Conservation (phyloP, 129 eudicot species). For the Tagetes erecta region DNA sequence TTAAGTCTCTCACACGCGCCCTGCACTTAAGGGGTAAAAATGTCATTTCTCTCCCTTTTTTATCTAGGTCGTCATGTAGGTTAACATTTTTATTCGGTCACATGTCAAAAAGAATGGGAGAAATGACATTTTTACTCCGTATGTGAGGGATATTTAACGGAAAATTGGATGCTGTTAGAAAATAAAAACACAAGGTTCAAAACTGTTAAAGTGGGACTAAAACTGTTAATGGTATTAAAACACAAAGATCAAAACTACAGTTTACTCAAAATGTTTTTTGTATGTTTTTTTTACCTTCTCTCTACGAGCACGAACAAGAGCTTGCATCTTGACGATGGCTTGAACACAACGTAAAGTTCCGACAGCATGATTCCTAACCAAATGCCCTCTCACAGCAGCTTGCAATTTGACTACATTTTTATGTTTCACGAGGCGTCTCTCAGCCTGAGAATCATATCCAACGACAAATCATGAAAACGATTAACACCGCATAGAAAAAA, state of each 20-base stretch:
- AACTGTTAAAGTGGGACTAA: no score
- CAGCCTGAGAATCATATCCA: constrained; percentile 52
- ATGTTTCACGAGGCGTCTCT: constrained; percentile 45
- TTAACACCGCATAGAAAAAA: not conserved
- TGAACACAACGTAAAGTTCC: constrained; percentile 90
- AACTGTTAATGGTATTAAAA: no score
- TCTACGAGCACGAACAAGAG: constrained; percentile 76
- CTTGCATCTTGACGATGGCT: constrained; percentile 83
- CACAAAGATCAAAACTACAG: no score
- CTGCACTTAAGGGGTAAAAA: no score
- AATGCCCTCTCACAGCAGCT: constrained; percentile 93
- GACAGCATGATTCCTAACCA: constrained; percentile 80
- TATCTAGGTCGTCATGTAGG: no score
- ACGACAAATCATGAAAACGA: not conserved
- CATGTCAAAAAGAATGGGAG: no score
- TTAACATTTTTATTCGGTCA: no score
- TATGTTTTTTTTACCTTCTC: constrained; percentile 31
- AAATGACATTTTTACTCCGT: no score
- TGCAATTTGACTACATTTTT: constrained; percentile 65
- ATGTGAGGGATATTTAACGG: no score
- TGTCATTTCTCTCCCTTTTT: no score
- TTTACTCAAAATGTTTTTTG: not conserved
- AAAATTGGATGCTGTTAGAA: no score
- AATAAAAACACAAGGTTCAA: not conserved
- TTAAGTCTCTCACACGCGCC: no score